Evolutionary conservation across 306 rosid genomes (phyloP).

Genomic region (Trichosanthes cucumerina): DNA sequence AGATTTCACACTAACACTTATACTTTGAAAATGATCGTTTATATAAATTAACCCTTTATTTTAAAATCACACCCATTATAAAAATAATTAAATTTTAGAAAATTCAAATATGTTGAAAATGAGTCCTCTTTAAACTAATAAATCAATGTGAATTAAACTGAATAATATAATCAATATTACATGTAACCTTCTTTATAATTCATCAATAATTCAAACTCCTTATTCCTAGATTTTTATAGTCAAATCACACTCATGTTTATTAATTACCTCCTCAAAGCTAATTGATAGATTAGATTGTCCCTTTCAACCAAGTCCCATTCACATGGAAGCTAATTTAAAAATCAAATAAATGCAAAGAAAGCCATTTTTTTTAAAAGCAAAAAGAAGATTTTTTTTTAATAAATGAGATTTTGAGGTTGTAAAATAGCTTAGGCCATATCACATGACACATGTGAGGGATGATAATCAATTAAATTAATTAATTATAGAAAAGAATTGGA

Average conservation of each 20-base stretch:
- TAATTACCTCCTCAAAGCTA: neutral
- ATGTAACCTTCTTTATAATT: neutral
- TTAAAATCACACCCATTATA: neutral
- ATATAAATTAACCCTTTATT: neutral
- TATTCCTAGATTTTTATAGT: neutral
- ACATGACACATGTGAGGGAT: slow-evolving; percentile 5
- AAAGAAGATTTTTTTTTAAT: neutral
- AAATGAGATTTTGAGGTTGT: neutral
- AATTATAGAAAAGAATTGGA: neutral
- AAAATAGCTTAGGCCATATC: neutral
- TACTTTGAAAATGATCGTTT: neutral
- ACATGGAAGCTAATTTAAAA: neutral
- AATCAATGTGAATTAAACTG: neutral
- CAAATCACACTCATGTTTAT: no score
- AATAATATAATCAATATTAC: neutral
- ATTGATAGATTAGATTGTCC: neutral
- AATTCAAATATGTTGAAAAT: neutral
- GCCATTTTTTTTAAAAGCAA: neutral
- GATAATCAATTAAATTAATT: neutral
- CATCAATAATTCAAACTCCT: neutral
- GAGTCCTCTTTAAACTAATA: neutral
- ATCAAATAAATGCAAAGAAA: neutral
- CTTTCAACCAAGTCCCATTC: neutral
- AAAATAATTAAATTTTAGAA: neutral
- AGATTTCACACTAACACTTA: neutral